Evolutionary conservation across 148 eudicot species (phyloP), one percentile per base, ranked within the genome.

Genomic region (Vaccinium macrocarpon): DNA sequence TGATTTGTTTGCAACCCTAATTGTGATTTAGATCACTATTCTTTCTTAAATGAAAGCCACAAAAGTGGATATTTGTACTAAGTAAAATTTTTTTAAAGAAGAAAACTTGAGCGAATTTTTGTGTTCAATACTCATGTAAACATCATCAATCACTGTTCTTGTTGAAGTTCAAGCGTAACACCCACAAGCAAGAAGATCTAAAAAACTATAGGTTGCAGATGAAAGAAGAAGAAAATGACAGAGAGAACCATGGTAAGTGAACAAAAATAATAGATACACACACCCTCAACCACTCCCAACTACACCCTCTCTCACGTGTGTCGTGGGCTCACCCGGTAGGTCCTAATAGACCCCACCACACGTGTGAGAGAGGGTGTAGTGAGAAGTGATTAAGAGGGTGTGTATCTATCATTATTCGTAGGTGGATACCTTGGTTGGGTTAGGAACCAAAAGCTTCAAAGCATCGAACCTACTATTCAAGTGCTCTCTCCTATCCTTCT

Each of bases 401-500:
- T n/a, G n/a, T n/a, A n/a, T n/a, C n/a, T n/a, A n/a, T n/a, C n/a
- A n/a, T n/a, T n/a, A n/a, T n/a, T n/a, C n/a, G 66, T 19, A 12
- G 19, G 70, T 6, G 61, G 42, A n/a, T 90, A 97, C 98, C 98
- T 97, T 97, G 64, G 92, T 87, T 32, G 98, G 91, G 51, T 84
- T 90, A 21, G 99, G 98, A 59, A 95, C 91, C 82, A 97, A 89
- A 3, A 52, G 74, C 87, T 83, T 92, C 70, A 97, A 89, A 76
- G 80, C 88, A 18, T 62, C 19, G 82, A 81, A 97, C 87, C 91
- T 93, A 61, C 85, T 89, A 88, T 89, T 92, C 84, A 95, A 89
- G 49, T 92, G 89, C 25, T 88, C 90, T 84, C 99, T 93, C 78
- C 98, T 91, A 80, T 93, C 93, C 82, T 88, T 89, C 71, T 95